These are phyloP conservation scores for Leonotis leonurus DNA, from an alignment of 257 asterid genomes.

Conservation along the genomic window DNA sequence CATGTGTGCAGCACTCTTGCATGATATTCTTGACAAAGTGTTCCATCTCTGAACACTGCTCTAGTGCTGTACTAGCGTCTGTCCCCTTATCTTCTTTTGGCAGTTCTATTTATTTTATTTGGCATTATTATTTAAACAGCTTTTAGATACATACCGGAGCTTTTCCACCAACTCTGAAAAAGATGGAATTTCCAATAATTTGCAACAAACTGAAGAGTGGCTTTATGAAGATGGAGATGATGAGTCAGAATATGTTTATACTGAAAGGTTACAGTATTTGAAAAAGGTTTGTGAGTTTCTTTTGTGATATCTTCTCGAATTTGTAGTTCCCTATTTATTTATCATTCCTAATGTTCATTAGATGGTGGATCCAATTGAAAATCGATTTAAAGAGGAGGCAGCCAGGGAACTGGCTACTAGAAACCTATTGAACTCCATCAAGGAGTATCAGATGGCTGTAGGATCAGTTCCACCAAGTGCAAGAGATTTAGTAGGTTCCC, in stretches of 20 bases:
- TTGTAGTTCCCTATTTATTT: neutral
- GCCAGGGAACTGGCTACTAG: slow-evolving; percentile 61
- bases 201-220: slow-evolving; percentile 92
- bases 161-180: slow-evolving; percentile 70
- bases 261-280: slow-evolving; percentile 58
- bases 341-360: slow-evolving; percentile 20
- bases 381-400: slow-evolving; percentile 77
- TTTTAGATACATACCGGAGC: slow-evolving; percentile 67
- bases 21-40: neutral
- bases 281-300: slow-evolving; percentile 50
- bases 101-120: neutral
- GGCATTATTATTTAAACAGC: slow-evolving; percentile 36
- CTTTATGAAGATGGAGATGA: slow-evolving; percentile 94
- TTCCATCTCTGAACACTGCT: neutral
- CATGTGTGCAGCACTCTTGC: neutral
- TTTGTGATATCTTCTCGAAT: slow-evolving; percentile 3
- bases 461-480: slow-evolving; percentile 55
- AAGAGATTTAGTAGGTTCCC: slow-evolving; percentile 57
- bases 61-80: neutral
- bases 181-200: slow-evolving; percentile 54
- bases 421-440: slow-evolving; percentile 47
- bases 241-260: slow-evolving; percentile 73
- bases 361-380: slow-evolving; percentile 85
- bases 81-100: neutral
- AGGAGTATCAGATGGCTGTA: slow-evolving; percentile 56